These are phyloP conservation scores for Clonostachys sp. DNA, from an alignment of 2,329 filamentous ascomycete species.

Conservation along the genomic window DNA sequence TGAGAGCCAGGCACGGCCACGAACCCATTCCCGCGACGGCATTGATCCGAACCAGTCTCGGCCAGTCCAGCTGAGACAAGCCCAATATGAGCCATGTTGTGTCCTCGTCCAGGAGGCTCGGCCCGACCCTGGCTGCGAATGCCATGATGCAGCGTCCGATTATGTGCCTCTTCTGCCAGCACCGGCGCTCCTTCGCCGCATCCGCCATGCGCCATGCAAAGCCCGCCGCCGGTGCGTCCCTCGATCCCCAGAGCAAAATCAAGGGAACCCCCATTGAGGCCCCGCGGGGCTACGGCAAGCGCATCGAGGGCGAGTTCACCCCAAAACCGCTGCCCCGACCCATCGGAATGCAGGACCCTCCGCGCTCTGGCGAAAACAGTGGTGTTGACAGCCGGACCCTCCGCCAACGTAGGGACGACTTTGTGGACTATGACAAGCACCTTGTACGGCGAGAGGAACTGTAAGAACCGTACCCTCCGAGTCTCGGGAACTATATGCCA, in stretches of 20 bases:
- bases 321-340: constrained; percentile 63
- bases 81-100: neutral
- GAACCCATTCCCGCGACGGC: too few relatives aligned
- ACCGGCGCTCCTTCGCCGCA: constrained; percentile 40
- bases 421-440: constrained; percentile 82
- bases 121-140: constrained; percentile 14
- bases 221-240: constrained; percentile 24
- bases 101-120: neutral
- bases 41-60: too few relatives aligned
- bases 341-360: constrained; percentile 75
- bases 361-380: constrained; percentile 74
- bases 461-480: constrained; percentile 35
- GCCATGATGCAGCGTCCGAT: constrained; percentile 20
- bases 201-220: constrained; percentile 29
- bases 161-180: constrained; percentile 45
- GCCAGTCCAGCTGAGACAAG: too few relatives aligned
- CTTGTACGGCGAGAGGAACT: constrained; percentile 70
- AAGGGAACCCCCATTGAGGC: constrained; percentile 48
- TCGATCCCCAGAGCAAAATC: constrained; percentile 30
- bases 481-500: neutral
- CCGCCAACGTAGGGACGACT: constrained; percentile 69
- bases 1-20: too few relatives aligned
- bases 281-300: constrained; percentile 55
- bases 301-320: constrained; percentile 45
- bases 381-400: constrained; percentile 67